These are phyloP conservation scores for Trichoderma sp. DNA, from an alignment of 2,329 filamentous ascomycete species.

Conservation along the genomic window DNA sequence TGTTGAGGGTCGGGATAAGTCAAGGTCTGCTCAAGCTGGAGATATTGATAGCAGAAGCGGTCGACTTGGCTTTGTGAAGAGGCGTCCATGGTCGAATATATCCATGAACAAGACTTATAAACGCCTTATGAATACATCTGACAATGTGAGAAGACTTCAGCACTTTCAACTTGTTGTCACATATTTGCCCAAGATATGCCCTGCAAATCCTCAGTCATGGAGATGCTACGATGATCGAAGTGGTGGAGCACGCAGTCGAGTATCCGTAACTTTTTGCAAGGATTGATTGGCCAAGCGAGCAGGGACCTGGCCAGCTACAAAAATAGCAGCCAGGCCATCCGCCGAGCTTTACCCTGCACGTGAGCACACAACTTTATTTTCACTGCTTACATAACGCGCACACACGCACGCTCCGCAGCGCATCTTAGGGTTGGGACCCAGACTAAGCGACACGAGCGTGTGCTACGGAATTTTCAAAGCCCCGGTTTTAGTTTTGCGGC, in stretches of 20 bases:
- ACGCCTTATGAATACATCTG: neutral
- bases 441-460: slow-evolving; percentile 42
- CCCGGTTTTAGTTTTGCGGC: slow-evolving; percentile 34
- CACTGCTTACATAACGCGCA: neutral
- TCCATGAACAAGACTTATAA: neutral
- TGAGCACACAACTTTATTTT: neutral
- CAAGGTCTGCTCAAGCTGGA: slow-evolving; percentile 70
- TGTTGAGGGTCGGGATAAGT: slow-evolving; percentile 62
- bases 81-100: slow-evolving; percentile 3
- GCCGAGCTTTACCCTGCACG: slow-evolving; percentile 13
- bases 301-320: neutral
- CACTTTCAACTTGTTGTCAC: neutral
- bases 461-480: slow-evolving; percentile 41
- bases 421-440: slow-evolving; percentile 50
- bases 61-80: slow-evolving; percentile 35
- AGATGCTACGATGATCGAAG: neutral
- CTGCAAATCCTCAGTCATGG: neutral
- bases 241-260: neutral
- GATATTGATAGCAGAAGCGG: slow-evolving; percentile 72
- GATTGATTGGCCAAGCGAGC: neutral
- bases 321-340: neutral
- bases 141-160: neutral
- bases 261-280: neutral
- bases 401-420: neutral
- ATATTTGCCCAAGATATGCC: neutral